phyloP scores from a whole-genome alignment of 306 rosid species.

The Trichosanthes truncata region DNA sequence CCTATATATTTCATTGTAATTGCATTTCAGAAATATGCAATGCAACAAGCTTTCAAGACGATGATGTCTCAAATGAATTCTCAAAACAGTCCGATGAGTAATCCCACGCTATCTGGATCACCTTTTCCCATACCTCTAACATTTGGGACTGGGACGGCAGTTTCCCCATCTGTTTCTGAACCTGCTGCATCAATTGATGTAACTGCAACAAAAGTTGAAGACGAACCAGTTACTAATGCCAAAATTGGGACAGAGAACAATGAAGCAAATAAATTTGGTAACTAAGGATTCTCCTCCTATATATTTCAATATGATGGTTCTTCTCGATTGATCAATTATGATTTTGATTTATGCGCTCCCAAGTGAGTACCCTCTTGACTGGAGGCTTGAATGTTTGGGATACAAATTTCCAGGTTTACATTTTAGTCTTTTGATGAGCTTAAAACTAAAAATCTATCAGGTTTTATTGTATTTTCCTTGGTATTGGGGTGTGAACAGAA shows the following conservation, averaged over 20 bases:
- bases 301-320: background rate
- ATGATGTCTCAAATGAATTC: conserved; percentile 88
- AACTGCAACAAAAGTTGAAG: conserved; percentile 52
- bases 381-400: background rate
- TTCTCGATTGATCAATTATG: background rate
- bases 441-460: background rate
- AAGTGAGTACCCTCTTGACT: background rate
- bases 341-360: background rate
- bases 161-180: conserved; percentile 38
- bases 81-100: conserved; percentile 49
- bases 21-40: conserved; percentile 75
- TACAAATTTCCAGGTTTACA: background rate
- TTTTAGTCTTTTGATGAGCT: background rate
- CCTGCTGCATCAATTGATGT: conserved; percentile 60
- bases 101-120: conserved; percentile 51
- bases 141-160: conserved; percentile 37
- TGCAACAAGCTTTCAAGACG: conserved; percentile 98
- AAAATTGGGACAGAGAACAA: conserved; percentile 33
- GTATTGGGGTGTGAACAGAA: background rate
- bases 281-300: conserved; percentile 13
- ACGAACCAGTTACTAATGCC: conserved; percentile 30
- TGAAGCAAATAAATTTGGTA: conserved; percentile 61
- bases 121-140: conserved; percentile 55
- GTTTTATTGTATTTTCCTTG: background rate
- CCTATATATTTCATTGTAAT: background rate